A percentile compares a stretch with the other conserved stretches of the same genome.
Evolutionary conservation across 352 stramenopile genomes (phyloP).

Genomic region (Phytophthora boehmeriae): DNA sequence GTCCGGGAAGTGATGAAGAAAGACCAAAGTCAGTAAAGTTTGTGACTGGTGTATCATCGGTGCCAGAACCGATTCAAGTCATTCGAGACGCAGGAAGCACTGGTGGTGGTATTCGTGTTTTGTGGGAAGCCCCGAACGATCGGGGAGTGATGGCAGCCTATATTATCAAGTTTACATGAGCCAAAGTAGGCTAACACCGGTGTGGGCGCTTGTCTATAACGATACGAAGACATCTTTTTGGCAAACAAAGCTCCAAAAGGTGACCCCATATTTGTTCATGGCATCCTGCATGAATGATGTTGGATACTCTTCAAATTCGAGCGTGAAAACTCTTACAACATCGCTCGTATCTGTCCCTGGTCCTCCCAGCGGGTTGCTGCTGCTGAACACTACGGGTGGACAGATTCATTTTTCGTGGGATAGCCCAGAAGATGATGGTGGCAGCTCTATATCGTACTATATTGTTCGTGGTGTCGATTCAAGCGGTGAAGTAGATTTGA

Average conservation of each 20-base stretch:
- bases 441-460: slow-evolving; percentile 50
- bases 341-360: slow-evolving; percentile 58
- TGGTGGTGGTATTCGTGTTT: slow-evolving; percentile 54
- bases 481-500: slow-evolving; percentile 1
- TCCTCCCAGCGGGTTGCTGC: slow-evolving; percentile 30
- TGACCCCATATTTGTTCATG: slow-evolving; percentile 57
- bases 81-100: slow-evolving; percentile 51
- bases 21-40: slow-evolving; percentile 19
- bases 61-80: slow-evolving; percentile 24
- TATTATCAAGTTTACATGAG: slow-evolving; percentile 69
- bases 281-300: slow-evolving; percentile 51
- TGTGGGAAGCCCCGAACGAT: slow-evolving; percentile 49
- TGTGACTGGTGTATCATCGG: slow-evolving; percentile 26
- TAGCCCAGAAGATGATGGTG: slow-evolving; percentile 57
- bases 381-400: slow-evolving; percentile 37
- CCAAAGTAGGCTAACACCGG: slow-evolving; percentile 2
- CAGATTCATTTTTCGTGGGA: slow-evolving; percentile 49
- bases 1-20: slow-evolving; percentile 10
- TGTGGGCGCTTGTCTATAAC: slow-evolving; percentile 56
- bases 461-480: slow-evolving; percentile 32
- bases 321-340: slow-evolving; percentile 35
- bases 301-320: slow-evolving; percentile 46
- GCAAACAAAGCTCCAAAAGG: slow-evolving; percentile 55
- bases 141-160: slow-evolving; percentile 30
- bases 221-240: slow-evolving; percentile 45